Evolutionary conservation across 2,329 filamentous ascomycete genomes (phyloP).

Genomic region (Elsinoe australis): DNA sequence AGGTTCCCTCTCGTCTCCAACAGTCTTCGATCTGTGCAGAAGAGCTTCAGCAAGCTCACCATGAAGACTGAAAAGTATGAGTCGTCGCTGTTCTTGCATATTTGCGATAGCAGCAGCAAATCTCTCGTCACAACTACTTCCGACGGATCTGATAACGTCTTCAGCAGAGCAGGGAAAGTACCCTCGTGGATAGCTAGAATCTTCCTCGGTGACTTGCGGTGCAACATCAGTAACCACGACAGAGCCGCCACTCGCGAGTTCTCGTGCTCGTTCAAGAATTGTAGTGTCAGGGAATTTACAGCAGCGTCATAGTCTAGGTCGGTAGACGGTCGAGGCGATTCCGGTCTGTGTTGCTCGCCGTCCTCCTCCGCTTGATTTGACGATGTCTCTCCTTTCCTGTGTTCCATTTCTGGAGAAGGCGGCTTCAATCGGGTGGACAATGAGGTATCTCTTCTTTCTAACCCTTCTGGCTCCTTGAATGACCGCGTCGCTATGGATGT

Average conservation of each 20-base stretch:
- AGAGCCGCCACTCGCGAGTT: conserved; percentile 87
- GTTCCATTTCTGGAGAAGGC: conserved; percentile 14
- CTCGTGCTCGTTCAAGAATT: conserved; percentile 95
- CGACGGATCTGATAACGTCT: conserved; percentile 89
- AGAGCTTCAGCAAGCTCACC: conserved; percentile 90
- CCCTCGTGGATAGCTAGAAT: conserved; percentile 88
- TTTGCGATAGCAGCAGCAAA: conserved; percentile 86
- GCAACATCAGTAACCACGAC: conserved; percentile 96
- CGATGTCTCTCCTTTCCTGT: conserved; percentile 7
- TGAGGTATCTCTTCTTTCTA: conserved; percentile 38
- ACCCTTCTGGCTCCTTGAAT: conserved; percentile 30
- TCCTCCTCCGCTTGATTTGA: conserved; percentile 6
- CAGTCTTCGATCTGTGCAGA: conserved; percentile 85
- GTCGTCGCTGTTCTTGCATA: conserved; percentile 92
- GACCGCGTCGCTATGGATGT: conserved; percentile 3
- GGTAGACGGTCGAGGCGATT: conserved; percentile 43
- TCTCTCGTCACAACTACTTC: conserved; percentile 95
- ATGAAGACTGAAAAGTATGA: conserved; percentile 98
- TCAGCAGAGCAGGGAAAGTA: conserved; percentile 89
- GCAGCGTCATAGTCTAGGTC: conserved; percentile 95
- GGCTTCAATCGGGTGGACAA: conserved; percentile 22
- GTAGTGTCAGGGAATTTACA: conserved; percentile 82
- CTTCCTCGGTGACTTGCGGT: conserved; percentile 87
- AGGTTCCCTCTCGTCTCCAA: conserved; percentile 89
- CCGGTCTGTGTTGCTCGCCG: conserved; percentile 37